A percentile compares a stretch with the other conserved stretches of the same genome.
Conservation (phyloP, 2,329 filamentous ascomycete species). For the Xylaria sp. region DNA sequence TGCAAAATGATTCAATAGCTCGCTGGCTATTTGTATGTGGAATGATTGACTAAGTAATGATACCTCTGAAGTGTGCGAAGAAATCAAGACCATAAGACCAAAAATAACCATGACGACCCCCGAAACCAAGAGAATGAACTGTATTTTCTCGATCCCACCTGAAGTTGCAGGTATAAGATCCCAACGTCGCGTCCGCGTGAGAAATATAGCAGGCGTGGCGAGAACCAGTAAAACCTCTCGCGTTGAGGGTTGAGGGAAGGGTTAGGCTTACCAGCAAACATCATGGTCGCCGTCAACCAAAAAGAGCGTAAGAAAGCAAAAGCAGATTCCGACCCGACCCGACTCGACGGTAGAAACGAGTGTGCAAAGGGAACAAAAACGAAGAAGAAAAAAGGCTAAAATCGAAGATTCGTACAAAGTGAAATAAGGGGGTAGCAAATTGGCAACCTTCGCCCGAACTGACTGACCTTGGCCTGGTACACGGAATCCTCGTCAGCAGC, state of each 20-base stretch:
- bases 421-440: background rate
- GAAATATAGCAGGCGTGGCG: conserved; percentile 1
- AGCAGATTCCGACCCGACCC: conserved; percentile 5
- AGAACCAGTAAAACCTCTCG: background rate
- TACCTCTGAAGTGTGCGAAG: too few species aligned
- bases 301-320: conserved; percentile 13
- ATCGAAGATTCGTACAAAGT: background rate
- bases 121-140: conserved; percentile 9
- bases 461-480: background rate
- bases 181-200: conserved; percentile 4
- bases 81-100: conserved; percentile 12
- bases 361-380: conserved; percentile 3
- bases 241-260: conserved; percentile 1
- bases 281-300: background rate
- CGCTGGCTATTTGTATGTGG: conserved; percentile 22
- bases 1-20: conserved; percentile 25
- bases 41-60: conserved; percentile 29
- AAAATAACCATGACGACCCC: conserved; percentile 3
- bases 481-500: conserved; percentile 5
- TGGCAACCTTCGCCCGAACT: conserved; percentile 1
- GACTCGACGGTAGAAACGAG: conserved; percentile 6
- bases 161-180: conserved; percentile 8
- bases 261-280: conserved; percentile 3
- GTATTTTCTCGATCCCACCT: conserved; percentile 5
- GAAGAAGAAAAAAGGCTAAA: background rate